phyloP scores from a whole-genome alignment of 768 basidiomycete genomes.

The Boletales sp. region DNA sequence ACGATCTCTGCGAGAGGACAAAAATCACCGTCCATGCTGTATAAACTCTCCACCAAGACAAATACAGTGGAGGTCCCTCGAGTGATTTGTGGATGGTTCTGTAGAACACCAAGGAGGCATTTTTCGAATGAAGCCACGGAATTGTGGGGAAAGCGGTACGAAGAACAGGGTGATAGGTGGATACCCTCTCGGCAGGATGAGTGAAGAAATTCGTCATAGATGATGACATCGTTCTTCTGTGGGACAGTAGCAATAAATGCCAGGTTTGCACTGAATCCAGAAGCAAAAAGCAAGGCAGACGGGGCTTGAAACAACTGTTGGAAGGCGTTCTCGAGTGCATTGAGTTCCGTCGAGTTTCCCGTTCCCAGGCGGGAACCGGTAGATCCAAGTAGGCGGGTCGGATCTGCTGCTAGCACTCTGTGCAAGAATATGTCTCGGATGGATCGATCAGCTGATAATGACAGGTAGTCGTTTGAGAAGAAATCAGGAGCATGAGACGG shows the following conservation, averaged over 20 bases:
- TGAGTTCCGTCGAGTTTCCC: slow-evolving; percentile 28
- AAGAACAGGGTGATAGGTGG: slow-evolving; percentile 30
- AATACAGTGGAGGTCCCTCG: slow-evolving; percentile 37
- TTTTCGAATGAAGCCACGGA: slow-evolving; percentile 32
- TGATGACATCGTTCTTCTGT: slow-evolving; percentile 41
- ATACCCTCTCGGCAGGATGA: slow-evolving; percentile 51
- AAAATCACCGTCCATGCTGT: slow-evolving; percentile 62
- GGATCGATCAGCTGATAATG: slow-evolving; percentile 33
- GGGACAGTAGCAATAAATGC: slow-evolving; percentile 46
- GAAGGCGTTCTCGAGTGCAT: slow-evolving; percentile 10
- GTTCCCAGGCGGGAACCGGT: slow-evolving; percentile 50
- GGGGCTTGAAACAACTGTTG: slow-evolving; percentile 24
- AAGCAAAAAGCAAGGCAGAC: slow-evolving; percentile 47
- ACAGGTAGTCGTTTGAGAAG: slow-evolving; percentile 52
- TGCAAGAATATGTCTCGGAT: slow-evolving; percentile 34
- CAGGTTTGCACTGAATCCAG: slow-evolving; percentile 53
- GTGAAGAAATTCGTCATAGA: slow-evolving; percentile 54
- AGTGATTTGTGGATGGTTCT: slow-evolving; percentile 19
- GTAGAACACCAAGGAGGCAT: slow-evolving; percentile 25
- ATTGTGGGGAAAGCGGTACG: slow-evolving; percentile 45
- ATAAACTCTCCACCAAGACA: slow-evolving; percentile 50
- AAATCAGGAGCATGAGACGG: slow-evolving; percentile 30
- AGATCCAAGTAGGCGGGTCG: slow-evolving; percentile 38
- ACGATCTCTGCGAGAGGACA: slow-evolving; percentile 44
- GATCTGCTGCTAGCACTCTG: slow-evolving; percentile 17